Evolutionary conservation across 306 rosid species (phyloP).

Genomic region (Malus sieversii): DNA sequence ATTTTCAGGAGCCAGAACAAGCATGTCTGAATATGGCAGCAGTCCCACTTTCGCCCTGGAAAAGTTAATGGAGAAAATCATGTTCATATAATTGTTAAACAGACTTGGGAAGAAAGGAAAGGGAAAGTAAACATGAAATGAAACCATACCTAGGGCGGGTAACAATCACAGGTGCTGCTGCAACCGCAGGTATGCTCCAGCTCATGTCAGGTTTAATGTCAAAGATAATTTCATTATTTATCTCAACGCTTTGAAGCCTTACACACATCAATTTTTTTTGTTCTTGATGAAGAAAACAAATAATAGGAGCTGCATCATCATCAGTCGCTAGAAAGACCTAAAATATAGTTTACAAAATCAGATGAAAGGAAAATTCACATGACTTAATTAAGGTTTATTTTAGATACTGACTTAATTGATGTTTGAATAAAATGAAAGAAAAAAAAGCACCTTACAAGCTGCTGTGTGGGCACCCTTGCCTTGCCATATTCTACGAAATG

Average conservation of each 20-base stretch:
- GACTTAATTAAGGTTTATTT: background rate
- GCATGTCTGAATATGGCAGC: slow-evolving; percentile 68
- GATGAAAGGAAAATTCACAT: slow-evolving; percentile 8
- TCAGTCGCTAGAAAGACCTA: slow-evolving; percentile 84
- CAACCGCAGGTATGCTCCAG: slow-evolving; percentile 87
- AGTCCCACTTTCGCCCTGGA: slow-evolving; percentile 67
- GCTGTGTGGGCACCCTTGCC: slow-evolving; percentile 91
- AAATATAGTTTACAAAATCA: slow-evolving; percentile 30
- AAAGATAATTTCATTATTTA: slow-evolving; percentile 70
- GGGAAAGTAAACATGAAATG: background rate
- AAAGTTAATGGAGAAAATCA: slow-evolving; percentile 24
- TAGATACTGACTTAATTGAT: background rate
- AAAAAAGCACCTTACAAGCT: slow-evolving; percentile 23
- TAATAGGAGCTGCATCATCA: slow-evolving; percentile 71
- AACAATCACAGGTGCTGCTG: slow-evolving; percentile 78
- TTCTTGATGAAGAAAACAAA: slow-evolving; percentile 90
- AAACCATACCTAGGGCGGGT: slow-evolving; percentile 70
- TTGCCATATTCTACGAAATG: slow-evolving; percentile 90
- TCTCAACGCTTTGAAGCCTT: slow-evolving; percentile 77
- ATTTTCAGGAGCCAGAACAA: slow-evolving; percentile 80
- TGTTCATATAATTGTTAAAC: slow-evolving; percentile 6
- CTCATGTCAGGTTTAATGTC: slow-evolving; percentile 91
- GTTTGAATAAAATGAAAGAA: background rate
- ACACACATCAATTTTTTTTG: slow-evolving; percentile 74
- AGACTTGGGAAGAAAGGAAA: slow-evolving; percentile 1